phyloP scores from a whole-genome alignment of 2,329 filamentous ascomycete species.

The Fusarium sp. region DNA sequence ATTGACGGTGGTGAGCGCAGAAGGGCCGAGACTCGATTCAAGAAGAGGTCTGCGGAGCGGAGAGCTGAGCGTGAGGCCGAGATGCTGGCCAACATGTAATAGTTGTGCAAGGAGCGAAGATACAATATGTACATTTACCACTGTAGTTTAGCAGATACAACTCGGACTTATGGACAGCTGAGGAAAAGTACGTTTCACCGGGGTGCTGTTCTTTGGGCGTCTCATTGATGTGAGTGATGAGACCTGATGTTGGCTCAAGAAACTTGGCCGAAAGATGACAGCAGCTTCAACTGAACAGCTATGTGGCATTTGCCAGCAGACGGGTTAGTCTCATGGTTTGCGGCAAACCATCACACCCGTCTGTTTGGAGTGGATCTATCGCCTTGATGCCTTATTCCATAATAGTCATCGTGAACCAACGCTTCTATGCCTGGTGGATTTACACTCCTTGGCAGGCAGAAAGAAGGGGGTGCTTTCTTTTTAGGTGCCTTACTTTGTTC shows the following conservation, averaged over 20 bases:
- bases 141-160: conserved; percentile 51
- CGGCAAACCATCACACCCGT: not conserved
- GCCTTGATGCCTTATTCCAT: conserved; percentile 2
- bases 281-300: not conserved
- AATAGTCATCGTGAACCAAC: not conserved
- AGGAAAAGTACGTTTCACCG: conserved; percentile 36
- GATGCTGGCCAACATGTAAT: conserved; percentile 53
- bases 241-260: not conserved
- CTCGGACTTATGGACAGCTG: conserved; percentile 31
- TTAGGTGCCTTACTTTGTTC: not conserved
- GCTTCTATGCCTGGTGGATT: conserved; percentile 17
- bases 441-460: conserved; percentile 7
- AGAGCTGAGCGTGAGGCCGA: conserved; percentile 74
- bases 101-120: conserved; percentile 33
- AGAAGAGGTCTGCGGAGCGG: conserved; percentile 84
- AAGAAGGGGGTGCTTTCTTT: conserved; percentile 2
- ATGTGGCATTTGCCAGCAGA: not conserved
- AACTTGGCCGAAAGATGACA: not conserved
- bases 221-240: not conserved
- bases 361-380: not conserved
- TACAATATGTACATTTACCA: conserved; percentile 50
- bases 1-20: conserved; percentile 96
- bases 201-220: not conserved
- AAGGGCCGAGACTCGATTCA: conserved; percentile 87
- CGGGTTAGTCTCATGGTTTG: too few relatives aligned